phyloP scores from a whole-genome alignment of 352 stramenopile species.

The Globisporangium polare region DNA sequence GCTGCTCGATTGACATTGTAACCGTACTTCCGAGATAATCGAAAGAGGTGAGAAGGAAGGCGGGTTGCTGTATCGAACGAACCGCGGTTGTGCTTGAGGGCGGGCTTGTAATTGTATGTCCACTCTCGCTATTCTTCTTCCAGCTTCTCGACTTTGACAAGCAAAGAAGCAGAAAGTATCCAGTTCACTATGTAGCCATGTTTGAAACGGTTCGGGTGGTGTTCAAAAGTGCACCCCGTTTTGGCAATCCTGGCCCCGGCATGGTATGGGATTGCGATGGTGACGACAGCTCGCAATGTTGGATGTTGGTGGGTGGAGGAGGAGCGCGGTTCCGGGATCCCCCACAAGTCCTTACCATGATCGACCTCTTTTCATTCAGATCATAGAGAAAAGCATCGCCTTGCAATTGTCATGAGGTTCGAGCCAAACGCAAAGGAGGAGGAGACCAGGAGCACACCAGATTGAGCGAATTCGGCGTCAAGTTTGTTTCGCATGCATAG shows the following conservation, averaged over 20 bases:
- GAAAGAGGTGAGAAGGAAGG: too few species aligned
- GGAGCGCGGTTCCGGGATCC: not conserved
- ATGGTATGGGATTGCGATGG: constrained; percentile 2
- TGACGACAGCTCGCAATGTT: constrained; percentile 3
- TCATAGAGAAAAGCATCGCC: not conserved
- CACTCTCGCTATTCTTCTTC: not conserved
- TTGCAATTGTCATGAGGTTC: not conserved
- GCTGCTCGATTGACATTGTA: constrained; percentile 19
- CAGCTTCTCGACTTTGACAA: not conserved
- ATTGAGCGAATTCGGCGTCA: not conserved
- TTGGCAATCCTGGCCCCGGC: not conserved
- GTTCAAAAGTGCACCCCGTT: not conserved
- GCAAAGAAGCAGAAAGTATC: not conserved
- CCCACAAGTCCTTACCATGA: not conserved
- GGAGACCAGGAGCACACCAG: too few species aligned
- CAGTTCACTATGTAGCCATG: not conserved
- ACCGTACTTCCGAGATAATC: not conserved
- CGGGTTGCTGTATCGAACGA: too few species aligned
- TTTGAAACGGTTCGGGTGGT: not conserved
- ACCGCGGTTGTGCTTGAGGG: not conserved
- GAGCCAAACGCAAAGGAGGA: too few species aligned
- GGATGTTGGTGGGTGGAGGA: constrained; percentile 5
- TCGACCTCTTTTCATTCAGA: not conserved
- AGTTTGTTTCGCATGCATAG: not conserved
- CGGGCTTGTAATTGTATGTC: not conserved